Percentiles rank a stretch among this genome's conserved stretches.
These are phyloP conservation scores for Pseudocercospora crystallina DNA, from an alignment of 2,329 filamentous ascomycete species.

Conservation along the genomic window DNA sequence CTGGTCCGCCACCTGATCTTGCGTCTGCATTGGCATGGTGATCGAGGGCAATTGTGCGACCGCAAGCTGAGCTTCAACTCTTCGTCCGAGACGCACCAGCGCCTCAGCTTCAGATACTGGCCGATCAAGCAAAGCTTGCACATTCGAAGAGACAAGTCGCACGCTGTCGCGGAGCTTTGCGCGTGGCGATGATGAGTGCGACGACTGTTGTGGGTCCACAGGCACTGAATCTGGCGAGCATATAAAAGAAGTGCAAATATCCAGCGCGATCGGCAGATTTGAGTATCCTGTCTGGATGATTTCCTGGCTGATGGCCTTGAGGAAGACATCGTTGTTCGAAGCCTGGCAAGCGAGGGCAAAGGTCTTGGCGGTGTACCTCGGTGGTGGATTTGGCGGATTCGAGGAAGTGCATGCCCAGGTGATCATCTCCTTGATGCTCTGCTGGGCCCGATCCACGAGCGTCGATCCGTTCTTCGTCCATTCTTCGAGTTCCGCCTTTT, in stretches of 20 bases:
- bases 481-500: conserved; percentile 65
- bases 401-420: conserved; percentile 60
- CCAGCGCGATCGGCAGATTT: conserved; percentile 63
- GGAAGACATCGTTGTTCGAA: conserved; percentile 60
- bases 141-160: conserved; percentile 49
- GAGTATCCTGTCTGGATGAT: conserved; percentile 60
- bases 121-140: conserved; percentile 57
- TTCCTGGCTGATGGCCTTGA: conserved; percentile 67
- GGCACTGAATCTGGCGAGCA: conserved; percentile 58
- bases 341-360: conserved; percentile 62
- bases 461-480: conserved; percentile 49
- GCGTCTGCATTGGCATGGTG: conserved; percentile 27
- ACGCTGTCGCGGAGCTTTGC: conserved; percentile 26
- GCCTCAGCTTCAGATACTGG: conserved; percentile 59
- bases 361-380: conserved; percentile 71
- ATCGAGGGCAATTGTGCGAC: conserved; percentile 56
- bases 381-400: conserved; percentile 50
- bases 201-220: conserved; percentile 28
- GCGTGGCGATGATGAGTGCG: conserved; percentile 41
- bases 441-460: conserved; percentile 50
- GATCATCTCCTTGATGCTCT: conserved; percentile 62
- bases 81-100: conserved; percentile 32
- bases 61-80: conserved; percentile 46
- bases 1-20: conserved; percentile 28
- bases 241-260: conserved; percentile 67